These are phyloP conservation scores for Russula brevipes DNA, from an alignment of 768 basidiomycete species.

Conservation along the genomic window DNA sequence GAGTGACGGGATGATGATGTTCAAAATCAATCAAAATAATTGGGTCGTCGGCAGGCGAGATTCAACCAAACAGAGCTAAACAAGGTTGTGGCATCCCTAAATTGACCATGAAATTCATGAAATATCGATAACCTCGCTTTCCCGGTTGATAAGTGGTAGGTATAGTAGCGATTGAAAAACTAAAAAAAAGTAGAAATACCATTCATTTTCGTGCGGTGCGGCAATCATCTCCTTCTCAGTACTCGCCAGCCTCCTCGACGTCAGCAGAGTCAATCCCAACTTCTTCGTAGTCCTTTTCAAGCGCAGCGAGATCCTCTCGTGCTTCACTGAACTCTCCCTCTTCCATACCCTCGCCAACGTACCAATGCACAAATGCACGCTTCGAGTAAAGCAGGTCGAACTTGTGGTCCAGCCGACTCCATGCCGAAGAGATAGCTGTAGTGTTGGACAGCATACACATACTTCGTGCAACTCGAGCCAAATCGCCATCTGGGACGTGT, in stretches of 20 bases:
- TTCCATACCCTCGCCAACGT: constrained; percentile 77
- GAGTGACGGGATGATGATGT: not conserved
- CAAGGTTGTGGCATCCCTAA: constrained; percentile 2
- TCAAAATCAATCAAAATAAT: not conserved
- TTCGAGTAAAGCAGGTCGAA: constrained; percentile 74
- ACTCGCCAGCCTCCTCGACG: constrained; percentile 47
- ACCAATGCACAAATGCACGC: constrained; percentile 52
- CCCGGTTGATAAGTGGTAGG: constrained; percentile 11
- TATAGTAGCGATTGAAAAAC: constrained; percentile 9
- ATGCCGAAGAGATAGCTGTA: constrained; percentile 65
- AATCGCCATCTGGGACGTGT: constrained; percentile 68
- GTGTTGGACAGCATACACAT: constrained; percentile 80
- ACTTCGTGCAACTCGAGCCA: constrained; percentile 68
- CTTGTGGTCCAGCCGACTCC: constrained; percentile 74
- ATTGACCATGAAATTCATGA: not conserved
- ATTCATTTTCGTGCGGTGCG: constrained; percentile 29
- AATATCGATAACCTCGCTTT: constrained; percentile 5
- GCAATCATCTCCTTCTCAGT: constrained; percentile 30
- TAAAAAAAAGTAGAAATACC: constrained; percentile 26
- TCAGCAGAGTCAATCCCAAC: constrained; percentile 55
- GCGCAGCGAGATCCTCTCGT: constrained; percentile 98
- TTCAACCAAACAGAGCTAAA: constrained; percentile 2
- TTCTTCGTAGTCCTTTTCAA: constrained; percentile 96
- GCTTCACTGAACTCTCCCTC: constrained; percentile 99
- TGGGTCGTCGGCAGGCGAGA: not conserved